Evolutionary conservation across 768 basidiomycete species (phyloP).

Genomic region (Neoboletus subvelutipes): DNA sequence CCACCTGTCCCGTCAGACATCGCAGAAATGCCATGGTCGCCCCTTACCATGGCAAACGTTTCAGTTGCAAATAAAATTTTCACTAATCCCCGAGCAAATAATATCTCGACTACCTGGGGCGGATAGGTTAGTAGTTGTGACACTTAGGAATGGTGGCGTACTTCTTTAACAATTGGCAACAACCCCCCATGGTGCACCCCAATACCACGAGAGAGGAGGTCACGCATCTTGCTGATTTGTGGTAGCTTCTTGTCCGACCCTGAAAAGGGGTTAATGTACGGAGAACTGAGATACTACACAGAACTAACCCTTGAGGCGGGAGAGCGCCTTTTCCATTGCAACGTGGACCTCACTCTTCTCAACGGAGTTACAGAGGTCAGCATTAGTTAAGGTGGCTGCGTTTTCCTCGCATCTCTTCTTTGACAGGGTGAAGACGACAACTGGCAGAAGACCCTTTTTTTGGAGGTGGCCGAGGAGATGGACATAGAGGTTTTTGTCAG

Average conservation of each 20-base stretch:
- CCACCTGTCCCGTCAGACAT: constrained; percentile 10
- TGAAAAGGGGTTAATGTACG: constrained; percentile 31
- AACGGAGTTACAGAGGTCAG: constrained; percentile 81
- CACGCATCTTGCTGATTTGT: constrained; percentile 88
- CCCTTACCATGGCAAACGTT: constrained; percentile 93
- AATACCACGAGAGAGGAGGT: constrained; percentile 87
- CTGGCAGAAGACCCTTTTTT: constrained; percentile 85
- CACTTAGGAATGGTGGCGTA: constrained; percentile 30
- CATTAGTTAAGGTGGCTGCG: constrained; percentile 82
- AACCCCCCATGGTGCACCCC: constrained; percentile 98
- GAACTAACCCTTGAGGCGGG: constrained; percentile 77
- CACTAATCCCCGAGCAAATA: constrained; percentile 93
- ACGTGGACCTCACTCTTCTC: constrained; percentile 99
- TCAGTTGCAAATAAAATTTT: constrained; percentile 98
- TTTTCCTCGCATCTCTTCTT: constrained; percentile 98
- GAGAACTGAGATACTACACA: not conserved
- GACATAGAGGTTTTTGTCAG: constrained; percentile 92
- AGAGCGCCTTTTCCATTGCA: constrained; percentile 87
- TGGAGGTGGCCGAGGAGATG: constrained; percentile 84
- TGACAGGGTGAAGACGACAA: constrained; percentile 95
- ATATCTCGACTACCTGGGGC: constrained; percentile 84
- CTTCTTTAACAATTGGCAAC: constrained; percentile 96
- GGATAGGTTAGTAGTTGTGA: constrained; percentile 10
- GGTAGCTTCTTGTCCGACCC: constrained; percentile 91
- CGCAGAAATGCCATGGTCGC: not conserved